Percentiles rank a stretch among this genome's conserved stretches.
Conservation (phyloP, 495 filamentous ascomycete species). For the Monascus purpureus region DNA sequence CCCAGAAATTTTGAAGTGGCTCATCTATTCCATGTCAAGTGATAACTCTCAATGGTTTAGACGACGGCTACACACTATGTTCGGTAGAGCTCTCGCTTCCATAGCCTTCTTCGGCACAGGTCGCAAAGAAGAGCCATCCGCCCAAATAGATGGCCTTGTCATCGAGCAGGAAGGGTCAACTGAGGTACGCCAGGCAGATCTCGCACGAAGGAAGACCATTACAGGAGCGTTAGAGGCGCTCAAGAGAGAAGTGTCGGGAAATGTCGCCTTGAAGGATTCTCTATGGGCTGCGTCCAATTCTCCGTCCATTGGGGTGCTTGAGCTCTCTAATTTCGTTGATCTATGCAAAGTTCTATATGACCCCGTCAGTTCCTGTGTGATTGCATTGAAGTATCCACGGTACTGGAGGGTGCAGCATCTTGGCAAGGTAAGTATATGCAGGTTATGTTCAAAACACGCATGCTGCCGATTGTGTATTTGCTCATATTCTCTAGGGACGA, state of each 20-base stretch:
- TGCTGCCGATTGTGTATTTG: no score
- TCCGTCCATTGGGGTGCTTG: conserved; percentile 44
- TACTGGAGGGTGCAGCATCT: conserved; percentile 54
- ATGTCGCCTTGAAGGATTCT: conserved; percentile 48
- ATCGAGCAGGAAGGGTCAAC: conserved; percentile 65
- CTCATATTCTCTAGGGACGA: conserved; percentile 16
- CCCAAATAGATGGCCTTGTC: conserved; percentile 48
- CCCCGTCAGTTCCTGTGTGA: conserved; percentile 42
- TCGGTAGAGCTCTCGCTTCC: conserved; percentile 60
- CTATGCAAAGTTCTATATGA: conserved; percentile 64
- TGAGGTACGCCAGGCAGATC: conserved; percentile 50
- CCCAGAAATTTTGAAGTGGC: conserved; percentile 47
- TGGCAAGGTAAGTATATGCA: conserved; percentile 35
- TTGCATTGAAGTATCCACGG: conserved; percentile 54
- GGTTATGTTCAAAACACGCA: no score
- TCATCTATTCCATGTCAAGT: conserved; percentile 55
- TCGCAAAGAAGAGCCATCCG: conserved; percentile 9
- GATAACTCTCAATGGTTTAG: conserved; percentile 77
- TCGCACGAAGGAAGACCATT: conserved; percentile 62
- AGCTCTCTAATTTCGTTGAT: conserved; percentile 64
- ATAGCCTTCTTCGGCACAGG: conserved; percentile 59
- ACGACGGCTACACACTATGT: conserved; percentile 46
- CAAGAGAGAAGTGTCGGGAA: conserved; percentile 51
- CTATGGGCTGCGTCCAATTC: conserved; percentile 72
- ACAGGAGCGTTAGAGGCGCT: conserved; percentile 61